Conservation (phyloP, 2,329 filamentous ascomycete genomes). For the Hypoxylon sp. region DNA sequence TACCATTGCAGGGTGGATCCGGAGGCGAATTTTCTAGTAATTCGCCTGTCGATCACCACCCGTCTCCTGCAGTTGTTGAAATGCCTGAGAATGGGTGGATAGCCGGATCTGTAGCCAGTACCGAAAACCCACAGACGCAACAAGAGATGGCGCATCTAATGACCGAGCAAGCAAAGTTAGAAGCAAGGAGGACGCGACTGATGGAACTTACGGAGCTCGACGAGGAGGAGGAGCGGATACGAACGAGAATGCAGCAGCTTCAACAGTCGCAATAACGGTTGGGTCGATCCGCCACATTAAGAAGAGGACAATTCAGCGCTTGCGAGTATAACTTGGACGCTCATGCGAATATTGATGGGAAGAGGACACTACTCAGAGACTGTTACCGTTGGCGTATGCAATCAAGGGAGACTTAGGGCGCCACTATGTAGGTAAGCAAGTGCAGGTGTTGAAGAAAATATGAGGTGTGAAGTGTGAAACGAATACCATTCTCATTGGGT, state of each 20-base stretch:
- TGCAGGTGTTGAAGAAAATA: neutral
- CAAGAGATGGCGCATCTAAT: slow-evolving; percentile 26
- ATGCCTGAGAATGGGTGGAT: slow-evolving; percentile 12
- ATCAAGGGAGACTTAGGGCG: neutral
- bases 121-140: slow-evolving; percentile 13
- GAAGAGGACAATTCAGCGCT: neutral
- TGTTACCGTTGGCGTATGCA: neutral
- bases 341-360: neutral
- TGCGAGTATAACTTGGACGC: neutral
- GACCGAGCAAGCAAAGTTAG: slow-evolving; percentile 27
- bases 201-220: slow-evolving; percentile 35
- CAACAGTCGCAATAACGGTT: slow-evolving; percentile 17
- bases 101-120: slow-evolving; percentile 3
- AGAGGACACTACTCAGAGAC: neutral
- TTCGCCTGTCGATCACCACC: neutral
- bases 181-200: slow-evolving; percentile 30
- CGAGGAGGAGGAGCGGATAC: slow-evolving; percentile 37
- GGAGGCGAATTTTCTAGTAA: neutral
- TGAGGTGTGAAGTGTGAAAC: neutral
- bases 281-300: too few species aligned
- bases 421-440: neutral
- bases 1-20: neutral
- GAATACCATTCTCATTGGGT: neutral
- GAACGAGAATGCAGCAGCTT: slow-evolving; percentile 30
- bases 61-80: neutral